These are phyloP conservation scores for Gracilaria gracilis DNA, from an alignment of 23 red algal genomes.

Conservation along the genomic window DNA sequence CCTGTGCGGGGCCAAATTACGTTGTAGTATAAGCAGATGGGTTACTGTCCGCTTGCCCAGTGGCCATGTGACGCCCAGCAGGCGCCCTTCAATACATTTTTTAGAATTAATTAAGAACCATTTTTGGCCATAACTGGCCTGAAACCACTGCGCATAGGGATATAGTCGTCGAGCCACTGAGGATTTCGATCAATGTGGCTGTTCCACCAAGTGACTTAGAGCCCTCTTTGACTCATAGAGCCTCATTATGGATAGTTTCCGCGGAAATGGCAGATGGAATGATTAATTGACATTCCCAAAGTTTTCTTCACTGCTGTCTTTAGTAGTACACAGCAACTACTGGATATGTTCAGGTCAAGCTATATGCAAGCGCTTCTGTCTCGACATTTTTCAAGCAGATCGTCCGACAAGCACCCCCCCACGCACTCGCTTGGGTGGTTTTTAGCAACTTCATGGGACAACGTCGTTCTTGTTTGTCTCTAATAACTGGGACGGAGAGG, in stretches of 20 bases:
- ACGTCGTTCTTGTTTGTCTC: neutral
- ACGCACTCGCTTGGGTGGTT: neutral
- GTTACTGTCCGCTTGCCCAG: no score
- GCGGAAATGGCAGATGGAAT: constrained; percentile 27
- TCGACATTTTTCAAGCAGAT: constrained; percentile 10
- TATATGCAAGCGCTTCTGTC: constrained; percentile 14
- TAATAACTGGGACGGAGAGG: constrained; percentile 10
- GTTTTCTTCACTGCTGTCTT: constrained; percentile 58
- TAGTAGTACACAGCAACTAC: constrained; percentile 1
- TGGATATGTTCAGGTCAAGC: neutral
- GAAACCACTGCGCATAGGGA: constrained; percentile 33
- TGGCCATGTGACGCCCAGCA: no score
- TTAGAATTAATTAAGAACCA: no score
- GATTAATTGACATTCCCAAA: constrained; percentile 9
- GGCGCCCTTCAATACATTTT: no score
- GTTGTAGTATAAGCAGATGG: no score
- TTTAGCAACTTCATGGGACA: constrained; percentile 8
- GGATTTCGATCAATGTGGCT: constrained; percentile 12
- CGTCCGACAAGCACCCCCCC: neutral
- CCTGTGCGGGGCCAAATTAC: no score
- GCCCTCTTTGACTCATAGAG: neutral
- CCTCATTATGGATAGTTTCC: constrained; percentile 31
- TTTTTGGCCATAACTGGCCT: no score
- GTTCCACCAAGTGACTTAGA: constrained; percentile 40
- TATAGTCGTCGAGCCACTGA: constrained; percentile 39